A percentile compares a stretch with the other conserved stretches of the same genome.
Conservation (phyloP, 1,284 basidiomycete genomes). For the Filobasidium uniguttulatum region DNA sequence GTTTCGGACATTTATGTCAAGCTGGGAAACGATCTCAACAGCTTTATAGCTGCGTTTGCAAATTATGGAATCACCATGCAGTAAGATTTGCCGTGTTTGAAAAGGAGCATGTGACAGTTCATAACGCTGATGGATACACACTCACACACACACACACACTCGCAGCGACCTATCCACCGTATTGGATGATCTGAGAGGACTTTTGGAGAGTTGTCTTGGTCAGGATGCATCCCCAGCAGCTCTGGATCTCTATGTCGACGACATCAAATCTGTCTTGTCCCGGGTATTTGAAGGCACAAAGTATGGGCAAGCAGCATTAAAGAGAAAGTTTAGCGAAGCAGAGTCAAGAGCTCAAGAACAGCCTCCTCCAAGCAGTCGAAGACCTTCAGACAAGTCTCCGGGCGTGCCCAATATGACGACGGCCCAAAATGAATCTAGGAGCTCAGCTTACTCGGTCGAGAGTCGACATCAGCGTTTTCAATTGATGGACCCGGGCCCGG, state of each 20-base stretch:
- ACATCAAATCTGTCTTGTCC: background rate
- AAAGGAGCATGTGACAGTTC: too few relatives aligned
- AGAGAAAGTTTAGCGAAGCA: background rate
- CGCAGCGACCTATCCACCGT: slow-evolving; percentile 72
- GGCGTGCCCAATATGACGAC: too few relatives aligned
- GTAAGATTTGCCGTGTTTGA: slow-evolving; percentile 48
- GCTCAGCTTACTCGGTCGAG: background rate
- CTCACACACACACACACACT: background rate
- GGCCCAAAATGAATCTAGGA: too few relatives aligned
- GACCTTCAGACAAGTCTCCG: background rate
- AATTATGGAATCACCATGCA: slow-evolving; percentile 78
- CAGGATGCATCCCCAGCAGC: slow-evolving; percentile 77
- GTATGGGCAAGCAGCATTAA: background rate
- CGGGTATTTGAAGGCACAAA: background rate
- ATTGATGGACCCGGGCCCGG: background rate
- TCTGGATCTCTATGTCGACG: slow-evolving; percentile 44
- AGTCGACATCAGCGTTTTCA: background rate
- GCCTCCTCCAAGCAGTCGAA: slow-evolving; percentile 1
- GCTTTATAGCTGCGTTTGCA: slow-evolving; percentile 76
- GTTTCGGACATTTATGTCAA: slow-evolving; percentile 96
- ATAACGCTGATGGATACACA: too few relatives aligned
- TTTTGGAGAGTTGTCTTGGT: slow-evolving; percentile 78
- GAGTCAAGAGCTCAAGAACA: background rate
- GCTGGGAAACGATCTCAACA: slow-evolving; percentile 93
- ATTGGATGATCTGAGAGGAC: slow-evolving; percentile 72